A percentile compares a stretch with the other conserved stretches of the same genome.
These are phyloP conservation scores for Aspergillus egyptiacus DNA, from an alignment of 495 filamentous ascomycete genomes.

Conservation along the genomic window DNA sequence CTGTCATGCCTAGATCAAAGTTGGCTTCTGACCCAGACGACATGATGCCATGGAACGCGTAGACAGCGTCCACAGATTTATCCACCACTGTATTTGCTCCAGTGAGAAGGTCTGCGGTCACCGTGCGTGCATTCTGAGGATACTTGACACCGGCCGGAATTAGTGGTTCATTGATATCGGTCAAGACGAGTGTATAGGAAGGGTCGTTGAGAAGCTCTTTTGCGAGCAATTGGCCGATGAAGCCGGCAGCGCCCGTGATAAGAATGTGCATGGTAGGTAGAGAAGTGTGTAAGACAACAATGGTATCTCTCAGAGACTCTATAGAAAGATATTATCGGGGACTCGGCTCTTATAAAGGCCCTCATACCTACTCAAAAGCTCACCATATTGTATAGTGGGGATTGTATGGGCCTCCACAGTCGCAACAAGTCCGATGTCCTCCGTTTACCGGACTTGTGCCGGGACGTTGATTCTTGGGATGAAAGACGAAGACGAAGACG, in stretches of 20 bases:
- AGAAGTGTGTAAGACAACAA: background rate
- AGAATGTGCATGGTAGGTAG: conserved; percentile 49
- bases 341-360: background rate
- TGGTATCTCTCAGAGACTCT: background rate
- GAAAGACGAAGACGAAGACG: no score
- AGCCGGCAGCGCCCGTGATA: conserved; percentile 64
- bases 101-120: conserved; percentile 54
- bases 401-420: conserved; percentile 30
- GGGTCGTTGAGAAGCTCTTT: conserved; percentile 53
- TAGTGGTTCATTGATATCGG: conserved; percentile 54
- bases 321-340: background rate
- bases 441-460: conserved; percentile 36
- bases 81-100: conserved; percentile 46
- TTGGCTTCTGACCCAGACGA: conserved; percentile 65
- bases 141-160: conserved; percentile 46
- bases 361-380: background rate
- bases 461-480: no score
- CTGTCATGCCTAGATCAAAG: conserved; percentile 61
- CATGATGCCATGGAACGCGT: conserved; percentile 80
- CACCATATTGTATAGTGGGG: conserved; percentile 14
- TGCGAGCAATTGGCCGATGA: conserved; percentile 62
- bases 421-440: conserved; percentile 39
- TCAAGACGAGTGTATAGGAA: conserved; percentile 50
- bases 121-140: conserved; percentile 46
- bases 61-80: conserved; percentile 54